Conservation (phyloP, 345 rosid genomes). For the Populus simonii region DNA sequence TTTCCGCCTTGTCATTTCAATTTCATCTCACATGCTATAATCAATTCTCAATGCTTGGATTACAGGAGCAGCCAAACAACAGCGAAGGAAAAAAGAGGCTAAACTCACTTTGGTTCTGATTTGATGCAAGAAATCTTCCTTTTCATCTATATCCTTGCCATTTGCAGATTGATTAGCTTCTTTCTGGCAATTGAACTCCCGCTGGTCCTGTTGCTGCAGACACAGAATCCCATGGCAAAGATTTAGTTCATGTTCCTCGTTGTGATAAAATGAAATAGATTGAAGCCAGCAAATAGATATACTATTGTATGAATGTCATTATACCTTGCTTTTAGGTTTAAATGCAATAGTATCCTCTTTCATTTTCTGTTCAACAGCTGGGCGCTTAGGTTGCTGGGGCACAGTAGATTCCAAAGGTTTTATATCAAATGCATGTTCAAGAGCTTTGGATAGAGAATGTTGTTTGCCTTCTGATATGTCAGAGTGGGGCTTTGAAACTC, state of each 20-base stretch:
- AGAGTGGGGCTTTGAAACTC: constrained; percentile 39
- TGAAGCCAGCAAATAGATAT: not conserved
- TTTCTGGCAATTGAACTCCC: constrained; percentile 38
- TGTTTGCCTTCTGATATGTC: constrained; percentile 35
- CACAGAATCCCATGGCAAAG: constrained; percentile 17
- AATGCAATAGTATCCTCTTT: constrained; percentile 31
- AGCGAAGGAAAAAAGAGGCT: not conserved
- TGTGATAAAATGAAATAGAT: not conserved
- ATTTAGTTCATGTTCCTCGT: constrained; percentile 4
- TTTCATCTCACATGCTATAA: not conserved
- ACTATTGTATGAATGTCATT: not conserved
- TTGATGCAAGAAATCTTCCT: constrained; percentile 78
- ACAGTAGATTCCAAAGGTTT: constrained; percentile 28
- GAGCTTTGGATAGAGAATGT: constrained; percentile 30
- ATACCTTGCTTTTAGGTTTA: constrained; percentile 51
- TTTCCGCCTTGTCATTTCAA: not conserved
- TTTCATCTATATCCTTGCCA: constrained; percentile 46
- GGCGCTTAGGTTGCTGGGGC: constrained; percentile 31
- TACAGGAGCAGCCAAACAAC: not conserved
- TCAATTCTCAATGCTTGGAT: not conserved
- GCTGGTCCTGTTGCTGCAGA: constrained; percentile 41
- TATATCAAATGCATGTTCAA: constrained; percentile 33
- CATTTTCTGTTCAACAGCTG: constrained; percentile 33
- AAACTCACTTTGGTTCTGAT: constrained; percentile 77
- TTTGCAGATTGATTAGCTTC: constrained; percentile 38